A percentile compares a stretch with the other conserved stretches of the same genome.
phyloP scores from a whole-genome alignment of 2,329 filamentous ascomycete species.

The Aureobasidium sp. region DNA sequence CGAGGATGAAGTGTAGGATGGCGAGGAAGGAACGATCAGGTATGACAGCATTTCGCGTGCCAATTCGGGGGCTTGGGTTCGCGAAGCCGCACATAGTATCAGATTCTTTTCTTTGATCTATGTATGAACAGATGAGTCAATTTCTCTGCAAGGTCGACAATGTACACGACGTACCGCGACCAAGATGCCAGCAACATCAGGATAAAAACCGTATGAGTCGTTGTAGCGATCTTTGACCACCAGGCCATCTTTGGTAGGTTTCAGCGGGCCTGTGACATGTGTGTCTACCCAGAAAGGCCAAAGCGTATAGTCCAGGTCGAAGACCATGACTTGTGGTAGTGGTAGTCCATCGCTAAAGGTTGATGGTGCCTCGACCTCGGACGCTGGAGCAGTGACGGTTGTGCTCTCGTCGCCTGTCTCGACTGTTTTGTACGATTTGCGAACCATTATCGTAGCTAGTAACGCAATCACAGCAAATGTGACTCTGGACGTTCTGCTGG shows the following conservation, averaged over 20 bases:
- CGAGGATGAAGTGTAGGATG: constrained; percentile 24
- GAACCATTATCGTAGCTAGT: background rate
- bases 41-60: constrained; percentile 73
- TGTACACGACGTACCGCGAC: constrained; percentile 25
- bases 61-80: constrained; percentile 72
- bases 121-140: constrained; percentile 34
- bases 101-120: constrained; percentile 47
- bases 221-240: constrained; percentile 47
- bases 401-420: constrained; percentile 13
- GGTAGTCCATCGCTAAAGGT: constrained; percentile 61
- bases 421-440: background rate
- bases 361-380: constrained; percentile 36
- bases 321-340: constrained; percentile 76
- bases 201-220: constrained; percentile 41
- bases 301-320: constrained; percentile 97
- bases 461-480: background rate
- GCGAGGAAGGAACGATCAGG: constrained; percentile 53
- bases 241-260: constrained; percentile 36
- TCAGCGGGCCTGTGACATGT: constrained; percentile 71
- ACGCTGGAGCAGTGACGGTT: constrained; percentile 29
- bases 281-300: constrained; percentile 99
- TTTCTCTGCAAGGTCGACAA: background rate
- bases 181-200: constrained; percentile 37
- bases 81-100: constrained; percentile 65
- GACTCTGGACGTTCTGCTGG: background rate